Base-by-base conservation (phyloP, 2,329 filamentous ascomycete species). In the Neonectria hederae region DNA sequence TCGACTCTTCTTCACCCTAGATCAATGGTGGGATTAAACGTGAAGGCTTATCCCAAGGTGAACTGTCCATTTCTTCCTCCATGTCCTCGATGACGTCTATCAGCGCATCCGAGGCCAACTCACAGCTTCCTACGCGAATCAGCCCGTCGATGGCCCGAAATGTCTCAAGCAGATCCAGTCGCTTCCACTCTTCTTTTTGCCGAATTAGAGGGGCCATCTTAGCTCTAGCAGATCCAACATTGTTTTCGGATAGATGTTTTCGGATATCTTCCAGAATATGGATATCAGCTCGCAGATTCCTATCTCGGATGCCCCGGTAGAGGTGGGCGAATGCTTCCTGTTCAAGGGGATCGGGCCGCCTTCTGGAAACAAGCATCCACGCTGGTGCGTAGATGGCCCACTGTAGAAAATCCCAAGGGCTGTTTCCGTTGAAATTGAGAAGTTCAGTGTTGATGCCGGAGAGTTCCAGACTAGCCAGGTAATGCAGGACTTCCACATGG, bases 141-240 rank as follows among this genome's bases (percentile, higher is more conserved):
- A 65, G 56, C 17, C 54, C 62, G 40, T 60, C 52, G 5, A 69
- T 51, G 11, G 62, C 69, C 40, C 55, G 53, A 32, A 64, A 68
- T 65, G 66, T 68, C 5, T 26, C 28, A 2, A 58, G 49, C 10
- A 59, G 6, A 0, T 28, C 13, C 3, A 35, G 11, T 0, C 43
- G 21, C 22, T 54, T n/a, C 61, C 65, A 53, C 6, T 52, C 14
- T 10, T 42, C 26, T 28, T 70, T 59, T 9, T 62, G 59, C 2
- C 48, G n/a, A 1, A 42, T 38, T 10, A 71, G 22, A 5, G 38
- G 7, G 0, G 13, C 13, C 0, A 71, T 30, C 1, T 53, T 10
- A 0, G 49, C 2, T 30, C 40, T 59, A 1, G 63, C 54, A 0
- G 24, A n/a, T 3, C 1, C 0, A 0, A 2, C 5, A 11, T 69